A percentile compares a stretch with the other conserved stretches of the same genome.
Conservation (phyloP, 1,139 yeast genomes). For the Pichia sp. region DNA sequence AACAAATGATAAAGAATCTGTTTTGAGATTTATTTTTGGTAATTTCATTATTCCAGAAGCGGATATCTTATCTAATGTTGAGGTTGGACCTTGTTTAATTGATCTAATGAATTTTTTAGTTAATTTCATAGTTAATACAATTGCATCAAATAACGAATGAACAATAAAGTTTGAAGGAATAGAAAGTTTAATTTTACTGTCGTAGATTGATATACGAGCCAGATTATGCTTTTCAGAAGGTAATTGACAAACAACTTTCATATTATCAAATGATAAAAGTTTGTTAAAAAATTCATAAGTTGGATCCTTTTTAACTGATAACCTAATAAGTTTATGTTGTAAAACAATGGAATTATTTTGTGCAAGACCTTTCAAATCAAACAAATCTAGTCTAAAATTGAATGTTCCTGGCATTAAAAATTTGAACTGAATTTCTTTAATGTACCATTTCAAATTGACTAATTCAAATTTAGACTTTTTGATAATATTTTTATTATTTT, state of each 20-base stretch:
- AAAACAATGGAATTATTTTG: conserved; percentile 25
- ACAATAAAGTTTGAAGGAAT: conserved; percentile 49
- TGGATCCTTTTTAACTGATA: conserved; percentile 37
- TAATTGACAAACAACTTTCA: conserved; percentile 22
- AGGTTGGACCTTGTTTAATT: conserved; percentile 36
- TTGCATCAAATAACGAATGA: conserved; percentile 55
- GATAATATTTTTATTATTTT: too few relatives aligned
- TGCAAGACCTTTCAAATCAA: conserved; percentile 26
- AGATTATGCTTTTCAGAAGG: conserved; percentile 18
- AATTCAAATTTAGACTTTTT: conserved; percentile 15
- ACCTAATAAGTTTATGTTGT: conserved; percentile 36
- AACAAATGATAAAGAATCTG: conserved; percentile 42
- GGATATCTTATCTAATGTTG: conserved; percentile 33
- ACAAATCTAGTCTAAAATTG: conserved; percentile 42
- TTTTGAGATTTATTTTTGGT: conserved; percentile 47
- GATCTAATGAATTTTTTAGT: conserved; percentile 48
- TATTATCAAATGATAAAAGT: conserved; percentile 15
- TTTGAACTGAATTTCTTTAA: conserved; percentile 28
- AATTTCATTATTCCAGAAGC: conserved; percentile 38
- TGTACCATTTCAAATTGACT: conserved; percentile 23
- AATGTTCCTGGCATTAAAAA: conserved; percentile 42
- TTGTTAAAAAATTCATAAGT: conserved; percentile 2
- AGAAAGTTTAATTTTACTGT: conserved; percentile 40
- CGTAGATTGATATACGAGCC: conserved; percentile 31
- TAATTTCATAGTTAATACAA: conserved; percentile 49